These are phyloP conservation scores for Cichorium intybus DNA, from an alignment of 140 eudicot genomes.

Conservation along the genomic window DNA sequence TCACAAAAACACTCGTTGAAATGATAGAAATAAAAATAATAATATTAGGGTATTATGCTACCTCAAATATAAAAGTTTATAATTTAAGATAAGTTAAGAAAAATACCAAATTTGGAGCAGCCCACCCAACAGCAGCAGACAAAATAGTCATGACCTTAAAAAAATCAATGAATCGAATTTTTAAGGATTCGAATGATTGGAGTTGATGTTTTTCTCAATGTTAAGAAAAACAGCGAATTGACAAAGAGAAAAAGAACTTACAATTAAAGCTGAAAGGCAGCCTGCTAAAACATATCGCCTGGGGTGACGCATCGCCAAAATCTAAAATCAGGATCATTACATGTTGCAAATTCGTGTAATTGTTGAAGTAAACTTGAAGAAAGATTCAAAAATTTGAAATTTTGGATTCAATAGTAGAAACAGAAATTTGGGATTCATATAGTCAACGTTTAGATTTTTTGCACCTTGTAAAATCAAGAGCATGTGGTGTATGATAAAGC, in stretches of 20 bases:
- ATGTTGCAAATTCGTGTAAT: conserved; percentile 10
- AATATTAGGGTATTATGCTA: too few species aligned
- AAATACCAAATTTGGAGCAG: conserved; percentile 93
- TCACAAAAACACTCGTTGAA: background rate
- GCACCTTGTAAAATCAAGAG: background rate
- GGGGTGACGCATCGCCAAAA: conserved; percentile 98
- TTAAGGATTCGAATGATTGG: conserved; percentile 1
- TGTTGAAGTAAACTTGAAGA: conserved; percentile 1
- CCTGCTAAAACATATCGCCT: conserved; percentile 86
- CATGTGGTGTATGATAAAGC: background rate
- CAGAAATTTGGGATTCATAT: background rate
- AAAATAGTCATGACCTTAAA: conserved; percentile 93
- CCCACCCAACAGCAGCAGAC: conserved; percentile 96
- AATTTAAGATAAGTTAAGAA: background rate
- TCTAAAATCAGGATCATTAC: conserved; percentile 41
- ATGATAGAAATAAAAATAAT: too few species aligned
- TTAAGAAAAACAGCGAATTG: background rate
- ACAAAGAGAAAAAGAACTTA: conserved; percentile 37
- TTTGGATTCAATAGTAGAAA: background rate
- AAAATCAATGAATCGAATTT: conserved; percentile 10
- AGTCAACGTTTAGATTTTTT: conserved; percentile 14
- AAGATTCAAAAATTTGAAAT: background rate
- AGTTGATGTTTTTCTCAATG: background rate
- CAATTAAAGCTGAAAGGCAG: conserved; percentile 80
- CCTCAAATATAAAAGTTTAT: too few species aligned